These are phyloP conservation scores for Cicer bijugum DNA, from an alignment of 306 rosid species.

Conservation along the genomic window DNA sequence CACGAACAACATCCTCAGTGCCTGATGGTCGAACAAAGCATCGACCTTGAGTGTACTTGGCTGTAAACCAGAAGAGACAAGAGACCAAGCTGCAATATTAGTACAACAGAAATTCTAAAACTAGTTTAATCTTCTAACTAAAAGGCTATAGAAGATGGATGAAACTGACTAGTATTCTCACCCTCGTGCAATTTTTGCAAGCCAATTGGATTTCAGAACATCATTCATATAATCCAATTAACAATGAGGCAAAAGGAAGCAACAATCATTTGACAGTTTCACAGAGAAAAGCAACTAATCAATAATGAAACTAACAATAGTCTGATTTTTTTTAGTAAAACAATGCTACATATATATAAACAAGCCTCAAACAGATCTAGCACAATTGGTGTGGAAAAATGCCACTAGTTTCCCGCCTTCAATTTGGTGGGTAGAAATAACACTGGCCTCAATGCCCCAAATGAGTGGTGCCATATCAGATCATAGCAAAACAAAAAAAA, in stretches of 20 bases:
- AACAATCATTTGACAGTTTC: background rate
- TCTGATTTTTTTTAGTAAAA: background rate
- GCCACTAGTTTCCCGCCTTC: constrained; percentile 18
- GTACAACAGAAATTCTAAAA: constrained; percentile 35
- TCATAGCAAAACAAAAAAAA: background rate
- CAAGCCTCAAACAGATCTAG: constrained; percentile 34
- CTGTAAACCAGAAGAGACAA: constrained; percentile 44
- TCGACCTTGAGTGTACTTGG: constrained; percentile 71
- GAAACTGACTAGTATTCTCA: constrained; percentile 29
- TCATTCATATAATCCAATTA: constrained; percentile 19
- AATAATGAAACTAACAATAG: background rate
- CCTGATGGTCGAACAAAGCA: constrained; percentile 96
- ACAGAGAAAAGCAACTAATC: constrained; percentile 2
- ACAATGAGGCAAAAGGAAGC: constrained; percentile 22
- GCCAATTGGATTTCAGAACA: constrained; percentile 29
- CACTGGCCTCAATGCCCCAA: background rate
- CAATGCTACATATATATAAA: background rate
- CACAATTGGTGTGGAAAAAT: constrained; percentile 7
- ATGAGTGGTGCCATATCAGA: background rate
- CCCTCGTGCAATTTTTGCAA: constrained; percentile 28
- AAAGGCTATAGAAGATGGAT: constrained; percentile 20
- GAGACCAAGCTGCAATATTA: constrained; percentile 53
- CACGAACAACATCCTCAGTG: constrained; percentile 92
- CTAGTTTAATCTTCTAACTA: constrained; percentile 10
- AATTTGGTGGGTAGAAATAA: constrained; percentile 19